Conservation (phyloP, 768 basidiomycete genomes). For the Lactarius pseudohatsudake region DNA sequence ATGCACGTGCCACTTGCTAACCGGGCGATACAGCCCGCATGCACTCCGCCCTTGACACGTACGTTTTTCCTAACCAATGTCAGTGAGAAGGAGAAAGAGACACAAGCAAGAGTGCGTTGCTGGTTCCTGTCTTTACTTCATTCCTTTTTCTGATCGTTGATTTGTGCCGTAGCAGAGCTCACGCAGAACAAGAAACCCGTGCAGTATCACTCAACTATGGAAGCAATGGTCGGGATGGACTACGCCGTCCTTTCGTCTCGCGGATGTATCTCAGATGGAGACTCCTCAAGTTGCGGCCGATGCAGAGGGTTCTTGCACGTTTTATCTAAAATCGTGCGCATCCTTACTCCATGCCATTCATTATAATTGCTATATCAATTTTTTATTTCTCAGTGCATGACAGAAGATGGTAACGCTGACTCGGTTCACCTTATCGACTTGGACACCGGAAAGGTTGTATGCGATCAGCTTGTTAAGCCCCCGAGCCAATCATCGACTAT, state of each 20-base stretch:
- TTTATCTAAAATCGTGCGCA: slow-evolving; percentile 93
- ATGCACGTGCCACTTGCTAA: slow-evolving; percentile 89
- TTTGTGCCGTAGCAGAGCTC: slow-evolving; percentile 48
- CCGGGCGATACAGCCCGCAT: slow-evolving; percentile 85
- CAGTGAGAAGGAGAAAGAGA: slow-evolving; percentile 61
- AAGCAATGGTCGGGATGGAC: slow-evolving; percentile 89
- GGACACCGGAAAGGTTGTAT: no score
- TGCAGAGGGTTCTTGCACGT: slow-evolving; percentile 36
- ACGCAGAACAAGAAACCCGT: slow-evolving; percentile 61
- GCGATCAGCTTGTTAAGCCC: no score
- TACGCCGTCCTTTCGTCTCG: no score
- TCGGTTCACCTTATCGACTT: no score
- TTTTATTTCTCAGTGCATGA: no score
- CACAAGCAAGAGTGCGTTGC: slow-evolving; percentile 49
- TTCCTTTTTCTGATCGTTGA: neutral
- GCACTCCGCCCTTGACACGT: slow-evolving; percentile 79
- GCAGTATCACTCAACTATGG: slow-evolving; percentile 69
- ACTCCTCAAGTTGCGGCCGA: slow-evolving; percentile 10
- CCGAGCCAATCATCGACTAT: no score
- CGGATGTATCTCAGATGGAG: no score
- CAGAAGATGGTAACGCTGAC: no score
- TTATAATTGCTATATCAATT: no score
- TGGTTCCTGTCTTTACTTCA: slow-evolving; percentile 34
- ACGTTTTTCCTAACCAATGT: slow-evolving; percentile 74
- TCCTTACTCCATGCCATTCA: no score